These are phyloP conservation scores for Penicillium sp. DNA, from an alignment of 2,329 filamentous ascomycete species.

Conservation along the genomic window DNA sequence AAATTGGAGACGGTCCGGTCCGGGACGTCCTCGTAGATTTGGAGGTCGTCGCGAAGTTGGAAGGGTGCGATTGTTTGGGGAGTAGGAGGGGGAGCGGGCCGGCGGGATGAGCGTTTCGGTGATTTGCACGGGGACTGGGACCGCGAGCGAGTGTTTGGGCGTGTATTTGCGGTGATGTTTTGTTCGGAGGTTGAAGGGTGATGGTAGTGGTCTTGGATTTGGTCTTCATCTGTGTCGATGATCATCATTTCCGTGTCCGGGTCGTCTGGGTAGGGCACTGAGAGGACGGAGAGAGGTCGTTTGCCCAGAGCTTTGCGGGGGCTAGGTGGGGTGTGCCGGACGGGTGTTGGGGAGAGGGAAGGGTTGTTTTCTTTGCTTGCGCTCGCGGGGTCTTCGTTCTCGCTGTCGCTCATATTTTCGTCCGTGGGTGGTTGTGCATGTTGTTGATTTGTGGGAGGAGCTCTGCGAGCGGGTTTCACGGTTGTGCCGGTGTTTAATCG, in stretches of 20 bases:
- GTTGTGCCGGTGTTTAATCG: slow-evolving; percentile 12
- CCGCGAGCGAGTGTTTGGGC: slow-evolving; percentile 16
- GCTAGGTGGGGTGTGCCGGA: slow-evolving; percentile 40
- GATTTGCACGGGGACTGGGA: slow-evolving; percentile 38
- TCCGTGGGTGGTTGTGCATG: slow-evolving; percentile 12
- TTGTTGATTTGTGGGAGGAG: slow-evolving; percentile 3
- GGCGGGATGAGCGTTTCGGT: slow-evolving; percentile 35
- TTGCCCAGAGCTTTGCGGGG: slow-evolving; percentile 45
- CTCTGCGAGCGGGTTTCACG: slow-evolving; percentile 17
- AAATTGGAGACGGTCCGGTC: slow-evolving; percentile 18
- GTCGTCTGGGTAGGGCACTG: slow-evolving; percentile 37
- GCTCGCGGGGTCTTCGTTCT: slow-evolving; percentile 30
- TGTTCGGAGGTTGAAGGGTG: slow-evolving; percentile 41
- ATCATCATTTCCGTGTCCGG: slow-evolving; percentile 36
- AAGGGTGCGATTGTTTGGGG: slow-evolving; percentile 25
- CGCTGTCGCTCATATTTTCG: slow-evolving; percentile 21
- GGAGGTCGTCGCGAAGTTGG: slow-evolving; percentile 31
- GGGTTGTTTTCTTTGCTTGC: slow-evolving; percentile 57
- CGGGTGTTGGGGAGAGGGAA: slow-evolving; percentile 43
- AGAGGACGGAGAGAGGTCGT: slow-evolving; percentile 48
- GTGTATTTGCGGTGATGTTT: slow-evolving; percentile 46
- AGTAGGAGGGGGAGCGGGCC: not conserved
- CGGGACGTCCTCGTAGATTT: slow-evolving; percentile 39
- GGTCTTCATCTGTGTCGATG: slow-evolving; percentile 30
- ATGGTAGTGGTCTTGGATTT: slow-evolving; percentile 1